A percentile compares a stretch with the other conserved stretches of the same genome.
Evolutionary conservation across 2,329 filamentous ascomycete species (phyloP).

Genomic region (Ophiosphaerella korrae): DNA sequence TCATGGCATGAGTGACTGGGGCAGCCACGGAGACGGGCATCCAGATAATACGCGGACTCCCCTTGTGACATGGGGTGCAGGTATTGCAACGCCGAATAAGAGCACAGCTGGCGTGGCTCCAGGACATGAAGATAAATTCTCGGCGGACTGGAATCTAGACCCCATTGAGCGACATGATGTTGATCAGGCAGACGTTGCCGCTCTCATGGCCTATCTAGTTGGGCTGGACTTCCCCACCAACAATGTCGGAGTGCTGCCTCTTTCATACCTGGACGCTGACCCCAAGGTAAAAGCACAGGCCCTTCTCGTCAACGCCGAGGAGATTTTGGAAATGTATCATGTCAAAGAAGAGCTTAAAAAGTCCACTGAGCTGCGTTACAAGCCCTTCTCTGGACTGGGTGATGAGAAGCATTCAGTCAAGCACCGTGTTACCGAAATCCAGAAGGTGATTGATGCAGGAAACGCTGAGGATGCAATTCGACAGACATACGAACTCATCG

Average conservation of each 20-base stretch:
- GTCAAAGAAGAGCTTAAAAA: conserved; percentile 90
- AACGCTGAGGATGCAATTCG: conserved; percentile 78
- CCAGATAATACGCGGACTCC: conserved; percentile 96
- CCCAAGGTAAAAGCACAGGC: conserved; percentile 81
- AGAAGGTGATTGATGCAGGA: conserved; percentile 67
- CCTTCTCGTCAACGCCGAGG: conserved; percentile 79
- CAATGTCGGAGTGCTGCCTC: conserved; percentile 88
- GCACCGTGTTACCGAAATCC: conserved; percentile 70
- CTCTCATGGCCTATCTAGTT: conserved; percentile 90
- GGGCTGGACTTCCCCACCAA: conserved; percentile 93
- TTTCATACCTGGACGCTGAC: conserved; percentile 77
- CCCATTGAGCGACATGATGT: conserved; percentile 87
- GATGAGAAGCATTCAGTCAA: conserved; percentile 67
- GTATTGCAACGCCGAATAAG: conserved; percentile 74
- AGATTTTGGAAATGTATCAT: conserved; percentile 92
- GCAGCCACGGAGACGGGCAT: conserved; percentile 97
- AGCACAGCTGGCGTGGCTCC: conserved; percentile 65
- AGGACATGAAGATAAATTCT: conserved; percentile 87
- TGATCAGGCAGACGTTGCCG: conserved; percentile 88
- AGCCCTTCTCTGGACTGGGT: conserved; percentile 73
- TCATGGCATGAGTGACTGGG: conserved; percentile 99
- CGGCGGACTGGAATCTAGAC: conserved; percentile 84
- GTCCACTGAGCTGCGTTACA: conserved; percentile 75
- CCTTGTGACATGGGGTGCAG: conserved; percentile 90
- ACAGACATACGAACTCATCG: conserved; percentile 76